Percentiles rank a stretch among this genome's conserved stretches.
Evolutionary conservation across 305 asterid species (phyloP).

Genomic region (Striga hermonthica): DNA sequence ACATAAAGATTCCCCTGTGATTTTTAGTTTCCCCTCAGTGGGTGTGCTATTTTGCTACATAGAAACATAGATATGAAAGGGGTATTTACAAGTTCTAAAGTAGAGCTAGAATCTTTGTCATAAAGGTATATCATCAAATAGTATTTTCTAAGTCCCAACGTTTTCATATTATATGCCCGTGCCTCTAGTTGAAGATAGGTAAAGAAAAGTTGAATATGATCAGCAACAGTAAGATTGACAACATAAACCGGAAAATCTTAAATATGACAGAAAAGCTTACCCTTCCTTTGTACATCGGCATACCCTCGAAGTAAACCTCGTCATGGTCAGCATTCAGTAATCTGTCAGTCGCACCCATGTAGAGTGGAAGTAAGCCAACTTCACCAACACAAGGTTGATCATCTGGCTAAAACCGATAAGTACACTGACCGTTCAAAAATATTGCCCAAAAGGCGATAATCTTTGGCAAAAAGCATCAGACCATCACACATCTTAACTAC

Average conservation of each 20-base stretch:
- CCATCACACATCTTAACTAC: no score
- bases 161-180: background rate
- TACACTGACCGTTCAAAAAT: background rate
- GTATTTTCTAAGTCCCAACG: background rate
- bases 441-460: background rate
- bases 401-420: constrained; percentile 53
- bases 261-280: constrained; percentile 38
- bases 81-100: background rate
- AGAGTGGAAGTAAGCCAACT: constrained; percentile 70
- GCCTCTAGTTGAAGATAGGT: no score
- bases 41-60: background rate
- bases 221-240: background rate
- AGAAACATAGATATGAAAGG: background rate
- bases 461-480: no score
- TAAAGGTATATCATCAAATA: background rate
- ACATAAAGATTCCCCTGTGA: no score
- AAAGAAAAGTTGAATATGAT: no score
- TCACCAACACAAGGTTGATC: constrained; percentile 82
- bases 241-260: background rate
- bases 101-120: background rate
- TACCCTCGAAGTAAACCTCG: constrained; percentile 82
- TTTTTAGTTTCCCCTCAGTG: background rate
- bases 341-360: constrained; percentile 82
- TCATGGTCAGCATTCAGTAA: constrained; percentile 86
- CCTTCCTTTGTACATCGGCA: constrained; percentile 81